A percentile compares a stretch with the other conserved stretches of the same genome.
These are phyloP conservation scores for Marchantia paleacea DNA, from an alignment of 225 moss, liverwort and hornwort species.

Conservation along the genomic window DNA sequence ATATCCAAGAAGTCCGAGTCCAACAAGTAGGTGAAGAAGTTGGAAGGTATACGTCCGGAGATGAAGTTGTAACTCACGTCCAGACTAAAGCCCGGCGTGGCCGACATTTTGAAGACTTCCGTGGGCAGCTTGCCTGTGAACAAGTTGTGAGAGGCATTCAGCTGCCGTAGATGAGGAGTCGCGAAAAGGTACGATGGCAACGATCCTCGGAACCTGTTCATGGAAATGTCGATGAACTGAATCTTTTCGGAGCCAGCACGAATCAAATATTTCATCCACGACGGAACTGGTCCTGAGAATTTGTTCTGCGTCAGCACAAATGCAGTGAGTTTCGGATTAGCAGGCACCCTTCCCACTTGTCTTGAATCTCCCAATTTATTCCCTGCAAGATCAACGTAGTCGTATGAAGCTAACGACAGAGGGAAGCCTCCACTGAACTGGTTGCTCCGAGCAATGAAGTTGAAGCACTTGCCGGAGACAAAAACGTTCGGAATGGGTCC, in stretches of 20 bases:
- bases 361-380: neutral
- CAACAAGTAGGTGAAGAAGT: neutral
- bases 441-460: neutral
- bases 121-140: neutral
- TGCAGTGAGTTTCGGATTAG: neutral
- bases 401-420: neutral
- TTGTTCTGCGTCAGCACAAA: neutral
- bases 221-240: neutral
- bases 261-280: neutral
- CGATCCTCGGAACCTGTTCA: neutral
- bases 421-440: too few species aligned
- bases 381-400: neutral
- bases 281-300: slow-evolving; percentile 1
- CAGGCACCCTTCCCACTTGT: too few species aligned
- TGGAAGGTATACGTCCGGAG: neutral
- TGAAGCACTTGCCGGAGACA: neutral
- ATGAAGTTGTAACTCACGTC: neutral
- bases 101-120: too few species aligned
- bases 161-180: neutral
- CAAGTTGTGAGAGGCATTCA: neutral
- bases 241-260: neutral
- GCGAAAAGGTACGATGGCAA: neutral
- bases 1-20: neutral
- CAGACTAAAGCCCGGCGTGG: neutral
- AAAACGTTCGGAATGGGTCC: neutral